phyloP scores from a whole-genome alignment of 83 land plant genomes.

The Thuja plicata region DNA sequence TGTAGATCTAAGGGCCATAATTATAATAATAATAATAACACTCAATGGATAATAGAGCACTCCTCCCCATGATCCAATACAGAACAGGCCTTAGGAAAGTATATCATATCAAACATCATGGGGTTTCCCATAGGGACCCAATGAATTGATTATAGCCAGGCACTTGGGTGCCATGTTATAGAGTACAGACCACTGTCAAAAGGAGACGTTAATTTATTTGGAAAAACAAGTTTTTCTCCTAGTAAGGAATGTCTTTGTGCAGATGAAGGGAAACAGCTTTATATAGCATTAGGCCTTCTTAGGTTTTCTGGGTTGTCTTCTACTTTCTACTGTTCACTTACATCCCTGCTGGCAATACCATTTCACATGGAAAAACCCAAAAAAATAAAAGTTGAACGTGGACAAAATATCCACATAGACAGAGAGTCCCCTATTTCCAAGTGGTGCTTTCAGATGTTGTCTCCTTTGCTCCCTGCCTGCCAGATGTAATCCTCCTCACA shows the following conservation, averaged over 20 bases:
- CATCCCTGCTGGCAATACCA: neutral
- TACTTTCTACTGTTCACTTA: neutral
- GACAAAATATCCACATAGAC: conserved; percentile 7
- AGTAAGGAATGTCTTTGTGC: neutral
- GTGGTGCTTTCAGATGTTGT: conserved; percentile 5
- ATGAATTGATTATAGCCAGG: conserved; percentile 8
- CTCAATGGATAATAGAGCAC: conserved; percentile 5
- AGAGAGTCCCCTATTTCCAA: neutral
- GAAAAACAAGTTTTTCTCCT: neutral
- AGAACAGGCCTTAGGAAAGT: neutral
- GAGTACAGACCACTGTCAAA: conserved; percentile 15
- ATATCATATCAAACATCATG: conserved; percentile 6
- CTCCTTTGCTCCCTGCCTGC: neutral
- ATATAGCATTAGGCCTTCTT: neutral
- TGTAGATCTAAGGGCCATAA: conserved; percentile 9
- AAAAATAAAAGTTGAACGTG: neutral
- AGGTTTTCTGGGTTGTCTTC: neutral
- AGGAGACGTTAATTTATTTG: neutral
- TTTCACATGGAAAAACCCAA: neutral
- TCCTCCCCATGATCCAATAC: conserved; percentile 10
- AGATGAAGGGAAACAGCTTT: neutral
- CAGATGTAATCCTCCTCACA: neutral
- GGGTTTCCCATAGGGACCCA: conserved; percentile 4
- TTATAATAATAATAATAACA: neutral
- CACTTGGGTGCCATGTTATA: conserved; percentile 6